phyloP scores from a whole-genome alignment of 2,329 filamentous ascomycete genomes.

The Fusarium sp. region DNA sequence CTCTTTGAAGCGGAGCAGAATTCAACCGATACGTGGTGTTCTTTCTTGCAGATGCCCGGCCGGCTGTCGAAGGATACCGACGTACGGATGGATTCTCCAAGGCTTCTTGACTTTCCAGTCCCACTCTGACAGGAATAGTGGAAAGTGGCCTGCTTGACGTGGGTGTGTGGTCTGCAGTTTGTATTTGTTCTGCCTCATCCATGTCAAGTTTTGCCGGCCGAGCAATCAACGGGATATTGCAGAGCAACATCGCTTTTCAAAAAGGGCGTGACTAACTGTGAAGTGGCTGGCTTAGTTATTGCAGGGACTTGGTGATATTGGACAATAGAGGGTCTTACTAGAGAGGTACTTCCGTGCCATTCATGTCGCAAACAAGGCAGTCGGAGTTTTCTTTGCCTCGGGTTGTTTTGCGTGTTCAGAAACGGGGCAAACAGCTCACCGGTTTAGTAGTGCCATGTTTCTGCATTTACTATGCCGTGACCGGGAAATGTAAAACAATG shows the following conservation, averaged over 20 bases:
- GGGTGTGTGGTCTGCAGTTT: neutral
- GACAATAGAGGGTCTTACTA: neutral
- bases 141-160: conserved; percentile 2
- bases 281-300: neutral
- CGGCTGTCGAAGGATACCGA: neutral
- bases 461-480: neutral
- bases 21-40: neutral
- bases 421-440: neutral
- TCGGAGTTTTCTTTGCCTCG: neutral
- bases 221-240: neutral
- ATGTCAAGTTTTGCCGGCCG: neutral
- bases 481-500: neutral
- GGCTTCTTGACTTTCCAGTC: neutral
- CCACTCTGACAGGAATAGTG: neutral
- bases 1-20: neutral
- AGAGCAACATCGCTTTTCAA: neutral
- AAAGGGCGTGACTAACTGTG: neutral
- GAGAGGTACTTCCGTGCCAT: neutral
- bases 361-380: neutral
- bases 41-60: neutral
- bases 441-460: neutral
- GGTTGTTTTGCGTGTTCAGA: neutral
- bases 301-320: neutral
- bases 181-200: neutral
- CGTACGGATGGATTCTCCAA: neutral